Evolutionary conservation across 1,284 basidiomycete genomes (phyloP), one percentile per base, ranked within the genome.

Genomic region (Chiua sp.): DNA sequence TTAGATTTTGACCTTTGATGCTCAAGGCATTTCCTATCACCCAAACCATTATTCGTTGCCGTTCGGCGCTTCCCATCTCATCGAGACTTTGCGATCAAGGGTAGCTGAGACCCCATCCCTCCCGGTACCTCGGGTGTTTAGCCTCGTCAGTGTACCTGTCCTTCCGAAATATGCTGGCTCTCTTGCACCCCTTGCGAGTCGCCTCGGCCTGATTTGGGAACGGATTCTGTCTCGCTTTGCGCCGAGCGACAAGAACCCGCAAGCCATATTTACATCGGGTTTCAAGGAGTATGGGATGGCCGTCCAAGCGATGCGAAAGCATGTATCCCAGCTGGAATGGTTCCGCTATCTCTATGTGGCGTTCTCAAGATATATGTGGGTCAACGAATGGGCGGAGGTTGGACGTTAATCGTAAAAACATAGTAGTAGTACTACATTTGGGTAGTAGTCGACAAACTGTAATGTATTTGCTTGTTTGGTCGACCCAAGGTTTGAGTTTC

Each of bases 291-390:
- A 93, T 69, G 46, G 75, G 50, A 77, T 70, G 13, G 86, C 89
- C 2, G 71, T 92, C 18, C 68, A 73, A 18, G 94, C 94, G 3
- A 96, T 97, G 88, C 75, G 77, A 61, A 76, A 83, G 61, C 96
- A 98, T 70, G 61, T 76, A 58, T 87, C 86, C 57, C 96, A 98
- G 78, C 77, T 94, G 63, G 85, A 89, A 26, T 98, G 96, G 96
- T 98, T 96, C 78, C 84, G 96, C 52, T 93, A 88, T 84, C 77
- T 96, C 53, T 95, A 96, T 69, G 81, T 97, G 37, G 64, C 76
- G n/a, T 91, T 91, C 68, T 96, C 93, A 35, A 82, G 91, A 62
- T 95, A 97, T 70, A 91, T 98, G 90, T 98, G 94, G 94, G 87
- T 93, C 50, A 96, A 96, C 65, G 87, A 93, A 64, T 90, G 93